Percentiles rank a stretch among this genome's conserved stretches.
Conservation (phyloP, 208 protist species). For the Acanthamoeba royreba region DNA sequence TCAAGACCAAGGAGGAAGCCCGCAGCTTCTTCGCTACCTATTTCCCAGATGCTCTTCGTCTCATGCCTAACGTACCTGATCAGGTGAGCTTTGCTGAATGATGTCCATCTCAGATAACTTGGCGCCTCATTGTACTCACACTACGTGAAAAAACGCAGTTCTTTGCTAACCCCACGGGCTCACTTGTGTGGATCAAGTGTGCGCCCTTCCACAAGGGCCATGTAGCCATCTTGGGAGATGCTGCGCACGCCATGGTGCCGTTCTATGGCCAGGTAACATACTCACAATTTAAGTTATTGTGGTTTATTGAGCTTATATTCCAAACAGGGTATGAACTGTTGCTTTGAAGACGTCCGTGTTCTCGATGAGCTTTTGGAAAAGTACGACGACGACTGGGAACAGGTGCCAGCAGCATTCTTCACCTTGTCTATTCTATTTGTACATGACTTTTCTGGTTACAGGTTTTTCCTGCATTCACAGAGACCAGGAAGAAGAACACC, state of each 20-base stretch:
- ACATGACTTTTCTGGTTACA: not conserved
- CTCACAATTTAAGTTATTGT: not conserved
- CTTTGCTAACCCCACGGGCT: constrained; percentile 48
- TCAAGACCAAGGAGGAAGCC: constrained; percentile 41
- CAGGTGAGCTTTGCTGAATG: not conserved
- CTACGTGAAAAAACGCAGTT: constrained; percentile 19
- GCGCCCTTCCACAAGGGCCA: constrained; percentile 30
- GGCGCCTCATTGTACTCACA: not conserved
- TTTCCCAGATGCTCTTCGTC: constrained; percentile 53
- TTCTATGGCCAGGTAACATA: constrained; percentile 59
- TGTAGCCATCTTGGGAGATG: constrained; percentile 44
- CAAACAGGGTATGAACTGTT: constrained; percentile 67
- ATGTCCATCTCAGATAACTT: not conserved
- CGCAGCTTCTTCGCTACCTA: constrained; percentile 47
- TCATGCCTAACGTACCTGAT: constrained; percentile 46
- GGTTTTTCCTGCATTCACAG: constrained; percentile 20
- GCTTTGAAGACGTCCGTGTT: constrained; percentile 62
- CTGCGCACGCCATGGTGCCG: constrained; percentile 70
- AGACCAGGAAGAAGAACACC: constrained; percentile 48
- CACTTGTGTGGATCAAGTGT: constrained; percentile 62
- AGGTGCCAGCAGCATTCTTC: not conserved
- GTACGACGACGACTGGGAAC: constrained; percentile 5
- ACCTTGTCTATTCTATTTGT: not conserved
- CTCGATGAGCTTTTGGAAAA: constrained; percentile 34
- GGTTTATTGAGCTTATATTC: not conserved